A percentile compares a stretch with the other conserved stretches of the same genome.
Conservation (phyloP, 768 basidiomycete genomes). For the Suillus luteus region DNA sequence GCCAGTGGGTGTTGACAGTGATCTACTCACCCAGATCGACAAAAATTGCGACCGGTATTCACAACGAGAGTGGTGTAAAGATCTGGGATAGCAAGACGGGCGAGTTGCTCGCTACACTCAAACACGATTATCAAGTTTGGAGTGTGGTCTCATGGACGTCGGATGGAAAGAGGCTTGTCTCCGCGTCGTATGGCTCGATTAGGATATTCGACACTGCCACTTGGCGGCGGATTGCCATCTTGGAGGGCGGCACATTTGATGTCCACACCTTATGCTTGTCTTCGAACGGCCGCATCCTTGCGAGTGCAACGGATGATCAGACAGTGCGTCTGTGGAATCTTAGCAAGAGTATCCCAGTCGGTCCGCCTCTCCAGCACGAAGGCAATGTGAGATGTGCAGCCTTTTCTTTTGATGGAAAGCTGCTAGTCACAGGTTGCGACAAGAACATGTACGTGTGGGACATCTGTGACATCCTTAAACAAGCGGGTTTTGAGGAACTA, state of each 20-base stretch:
- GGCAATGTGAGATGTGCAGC: neutral
- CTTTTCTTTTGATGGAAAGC: neutral
- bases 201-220: conserved; percentile 4
- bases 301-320: neutral
- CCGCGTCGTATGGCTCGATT: neutral
- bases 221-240: neutral
- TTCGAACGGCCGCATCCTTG: neutral
- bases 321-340: neutral
- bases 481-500: neutral
- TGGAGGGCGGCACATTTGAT: neutral
- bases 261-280: neutral
- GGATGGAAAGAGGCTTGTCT: neutral
- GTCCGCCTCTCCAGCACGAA: neutral
- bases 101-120: neutral
- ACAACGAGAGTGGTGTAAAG: neutral
- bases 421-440: neutral
- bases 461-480: neutral
- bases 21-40: neutral
- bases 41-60: neutral
- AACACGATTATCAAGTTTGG: neutral
- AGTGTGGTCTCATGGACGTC: neutral
- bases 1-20: neutral
- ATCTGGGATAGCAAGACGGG: neutral
- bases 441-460: neutral
- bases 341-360: neutral